phyloP scores from a whole-genome alignment of 2,329 filamentous ascomycete genomes.

The Xylariaceae sp. region DNA sequence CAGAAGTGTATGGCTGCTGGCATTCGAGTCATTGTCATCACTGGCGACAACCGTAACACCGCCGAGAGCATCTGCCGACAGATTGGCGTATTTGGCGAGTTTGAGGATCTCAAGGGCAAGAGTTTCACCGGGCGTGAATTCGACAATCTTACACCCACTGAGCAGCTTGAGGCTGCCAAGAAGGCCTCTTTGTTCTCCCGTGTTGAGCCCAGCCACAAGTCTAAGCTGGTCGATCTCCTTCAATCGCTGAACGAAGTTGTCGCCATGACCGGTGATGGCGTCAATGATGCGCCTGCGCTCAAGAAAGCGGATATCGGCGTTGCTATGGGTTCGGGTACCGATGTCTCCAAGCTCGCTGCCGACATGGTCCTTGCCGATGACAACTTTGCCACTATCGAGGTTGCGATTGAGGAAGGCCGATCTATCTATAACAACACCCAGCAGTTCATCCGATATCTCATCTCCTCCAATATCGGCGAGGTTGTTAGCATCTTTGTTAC shows the following conservation, averaged over 20 bases:
- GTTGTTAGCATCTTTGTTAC: slow-evolving; percentile 99
- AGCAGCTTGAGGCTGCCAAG: slow-evolving; percentile 81
- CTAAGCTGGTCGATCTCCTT: slow-evolving; percentile 92
- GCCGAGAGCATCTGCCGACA: slow-evolving; percentile 96
- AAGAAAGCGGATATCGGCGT: slow-evolving; percentile 99
- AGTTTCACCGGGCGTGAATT: slow-evolving; percentile 96
- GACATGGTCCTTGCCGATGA: slow-evolving; percentile 99
- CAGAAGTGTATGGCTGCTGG: slow-evolving; percentile 86
- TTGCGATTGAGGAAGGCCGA: slow-evolving; percentile 92
- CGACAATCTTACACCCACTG: slow-evolving; percentile 71
- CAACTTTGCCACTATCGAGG: slow-evolving; percentile 97
- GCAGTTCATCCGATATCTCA: slow-evolving; percentile 98
- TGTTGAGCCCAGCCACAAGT: slow-evolving; percentile 94
- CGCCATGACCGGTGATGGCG: slow-evolving; percentile 98
- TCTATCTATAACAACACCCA: slow-evolving; percentile 99
- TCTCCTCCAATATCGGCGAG: slow-evolving; percentile 98
- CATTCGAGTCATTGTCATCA: slow-evolving; percentile 96
- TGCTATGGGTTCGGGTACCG: slow-evolving; percentile 96
- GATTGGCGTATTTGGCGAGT: slow-evolving; percentile 83
- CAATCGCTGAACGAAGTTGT: slow-evolving; percentile 92
- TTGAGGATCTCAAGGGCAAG: slow-evolving; percentile 84
- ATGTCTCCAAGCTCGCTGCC: slow-evolving; percentile 92
- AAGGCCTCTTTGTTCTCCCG: slow-evolving; percentile 89
- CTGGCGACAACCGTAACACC: slow-evolving; percentile 95
- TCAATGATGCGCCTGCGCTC: slow-evolving; percentile 94